Percentiles rank a stretch among this genome's conserved stretches.
Evolutionary conservation across 129 eudicot genomes (phyloP).

Genomic region (Centrapalus pauciflorus): DNA sequence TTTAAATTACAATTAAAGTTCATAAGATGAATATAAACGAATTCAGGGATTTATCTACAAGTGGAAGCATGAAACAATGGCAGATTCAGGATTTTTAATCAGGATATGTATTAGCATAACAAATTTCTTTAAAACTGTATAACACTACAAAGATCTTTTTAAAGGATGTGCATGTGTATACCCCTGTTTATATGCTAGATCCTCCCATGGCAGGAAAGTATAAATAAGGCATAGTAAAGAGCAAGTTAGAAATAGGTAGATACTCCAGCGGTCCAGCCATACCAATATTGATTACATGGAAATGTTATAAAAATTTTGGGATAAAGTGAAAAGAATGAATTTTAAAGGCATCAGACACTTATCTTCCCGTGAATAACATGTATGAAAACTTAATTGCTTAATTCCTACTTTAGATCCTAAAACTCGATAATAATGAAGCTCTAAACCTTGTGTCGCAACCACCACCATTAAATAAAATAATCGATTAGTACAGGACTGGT

Average conservation of each 20-base stretch:
- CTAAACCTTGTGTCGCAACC: slow-evolving; percentile 4
- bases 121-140: not conserved
- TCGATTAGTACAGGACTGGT: not conserved
- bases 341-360: slow-evolving; percentile 8
- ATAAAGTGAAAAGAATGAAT: not conserved
- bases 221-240: not conserved
- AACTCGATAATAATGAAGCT: not conserved
- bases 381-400: slow-evolving; percentile 4
- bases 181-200: too few relatives aligned
- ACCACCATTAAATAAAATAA: not conserved
- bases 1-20: not conserved
- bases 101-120: too few relatives aligned
- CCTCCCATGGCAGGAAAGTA: not conserved
- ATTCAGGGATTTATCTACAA: too few relatives aligned
- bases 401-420: slow-evolving; percentile 1
- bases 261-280: too few relatives aligned
- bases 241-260: too few relatives aligned
- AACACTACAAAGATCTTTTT: too few relatives aligned
- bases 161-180: too few relatives aligned
- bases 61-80: too few relatives aligned
- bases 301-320: too few relatives aligned
- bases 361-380: not conserved
- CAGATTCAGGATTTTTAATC: too few relatives aligned
- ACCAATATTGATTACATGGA: too few relatives aligned
- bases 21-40: too few relatives aligned